Evolutionary conservation across 768 basidiomycete genomes (phyloP), one percentile per base, ranked within the genome.

Genomic region (Sistotremastrum niveocremeum): DNA sequence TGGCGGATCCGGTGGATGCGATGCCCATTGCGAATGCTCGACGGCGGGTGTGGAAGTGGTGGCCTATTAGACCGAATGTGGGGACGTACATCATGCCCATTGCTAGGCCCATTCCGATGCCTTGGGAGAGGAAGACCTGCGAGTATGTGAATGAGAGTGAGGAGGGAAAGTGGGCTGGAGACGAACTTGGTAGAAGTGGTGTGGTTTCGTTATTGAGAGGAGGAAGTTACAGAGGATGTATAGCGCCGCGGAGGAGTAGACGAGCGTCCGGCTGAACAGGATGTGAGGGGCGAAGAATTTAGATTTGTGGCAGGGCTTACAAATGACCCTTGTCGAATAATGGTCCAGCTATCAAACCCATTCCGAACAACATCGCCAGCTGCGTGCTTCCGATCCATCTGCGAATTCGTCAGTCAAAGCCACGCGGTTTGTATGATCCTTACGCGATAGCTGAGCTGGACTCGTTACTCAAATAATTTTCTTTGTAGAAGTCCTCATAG

Each of bases 251-350:
- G 73, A 74, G 32, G 59, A 61, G 7, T 70, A 65, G 49, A 75
- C 63, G 11, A 75, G 48, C 37, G 63, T 57, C 47, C 70, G 67
- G 50, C 71, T 71, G 46, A 5, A 10, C 38, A 9, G 20, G 11
- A 42, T 32, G 20, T 46, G 9, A 35, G 33, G 12, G 34, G 43
- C 7, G 35, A n/a, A 35, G 35, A 37, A 20, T 39, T 37, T 30
- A 34, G 34, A 39, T 9, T 37, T 34, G 37, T 30, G 11, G 20
- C 47, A 28, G 8, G 36, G 28, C 67, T 53, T 52, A 70, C 70
- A 73, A 74, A 56, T 73, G 70, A 42, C 76, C 76, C 12, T 63
- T 63, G 42, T 77, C 76, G 51, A 73, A 74, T 5, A 68, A 56
- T 42, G 69, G 63, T 9, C 76, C 76, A 4, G 67, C 62, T 39